Evolutionary conservation across 75 land plant species (phyloP).

Genomic region (Sequoia sempervirens): DNA sequence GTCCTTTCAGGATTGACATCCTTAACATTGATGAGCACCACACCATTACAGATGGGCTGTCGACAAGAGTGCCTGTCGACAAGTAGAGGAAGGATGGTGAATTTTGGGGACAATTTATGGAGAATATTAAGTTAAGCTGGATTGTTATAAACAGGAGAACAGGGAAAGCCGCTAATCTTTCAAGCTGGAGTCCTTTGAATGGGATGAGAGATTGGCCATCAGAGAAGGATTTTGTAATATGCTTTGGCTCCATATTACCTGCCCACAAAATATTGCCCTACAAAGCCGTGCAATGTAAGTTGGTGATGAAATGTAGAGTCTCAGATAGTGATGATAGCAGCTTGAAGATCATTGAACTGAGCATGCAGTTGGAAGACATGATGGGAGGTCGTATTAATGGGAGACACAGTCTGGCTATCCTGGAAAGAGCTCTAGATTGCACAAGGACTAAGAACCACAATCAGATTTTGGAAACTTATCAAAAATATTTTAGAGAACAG

Average conservation of each 20-base stretch:
- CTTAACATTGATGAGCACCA: slow-evolving; percentile 23
- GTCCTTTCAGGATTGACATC: slow-evolving; percentile 76
- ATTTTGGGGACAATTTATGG: slow-evolving; percentile 31
- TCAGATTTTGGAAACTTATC: slow-evolving; percentile 7
- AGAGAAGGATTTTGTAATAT: slow-evolving; percentile 37
- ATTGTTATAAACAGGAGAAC: slow-evolving; percentile 13
- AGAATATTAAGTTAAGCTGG: slow-evolving; percentile 16
- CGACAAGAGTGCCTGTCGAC: slow-evolving; percentile 28
- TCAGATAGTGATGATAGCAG: background rate
- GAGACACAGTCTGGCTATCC: slow-evolving; percentile 12
- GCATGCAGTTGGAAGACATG: too few relatives aligned
- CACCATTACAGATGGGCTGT: slow-evolving; percentile 33
- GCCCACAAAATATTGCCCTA: slow-evolving; percentile 27
- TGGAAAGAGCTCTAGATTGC: slow-evolving; percentile 13
- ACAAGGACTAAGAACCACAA: slow-evolving; percentile 4
- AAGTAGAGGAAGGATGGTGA: slow-evolving; percentile 54
- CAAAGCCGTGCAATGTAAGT: slow-evolving; percentile 24
- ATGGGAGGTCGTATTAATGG: slow-evolving; percentile 15
- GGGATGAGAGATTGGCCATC: slow-evolving; percentile 43
- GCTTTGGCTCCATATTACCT: slow-evolving; percentile 61
- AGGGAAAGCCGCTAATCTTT: slow-evolving; percentile 4
- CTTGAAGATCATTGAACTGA: too few relatives aligned
- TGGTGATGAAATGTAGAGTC: slow-evolving; percentile 16
- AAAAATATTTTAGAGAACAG: background rate
- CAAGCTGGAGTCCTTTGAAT: slow-evolving; percentile 6